phyloP scores from a whole-genome alignment of 768 basidiomycete species.

The Phallus indusiatus region DNA sequence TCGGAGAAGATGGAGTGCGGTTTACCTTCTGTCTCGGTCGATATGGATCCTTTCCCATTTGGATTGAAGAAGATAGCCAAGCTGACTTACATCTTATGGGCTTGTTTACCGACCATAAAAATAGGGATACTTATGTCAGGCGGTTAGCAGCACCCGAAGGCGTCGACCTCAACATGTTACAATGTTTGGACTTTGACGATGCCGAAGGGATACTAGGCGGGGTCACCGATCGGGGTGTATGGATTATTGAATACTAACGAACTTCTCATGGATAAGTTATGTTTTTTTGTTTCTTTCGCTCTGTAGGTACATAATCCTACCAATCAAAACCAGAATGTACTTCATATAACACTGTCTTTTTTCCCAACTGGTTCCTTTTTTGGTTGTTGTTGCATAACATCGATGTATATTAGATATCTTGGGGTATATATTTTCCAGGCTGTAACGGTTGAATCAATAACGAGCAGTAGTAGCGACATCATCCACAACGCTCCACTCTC shows the following conservation, averaged over 20 bases:
- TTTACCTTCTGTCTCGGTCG: constrained; percentile 11
- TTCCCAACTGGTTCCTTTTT: not conserved
- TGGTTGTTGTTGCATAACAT: not conserved
- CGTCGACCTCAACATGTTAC: not conserved
- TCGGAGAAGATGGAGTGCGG: constrained; percentile 1
- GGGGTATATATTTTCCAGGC: not conserved
- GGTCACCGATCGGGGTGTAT: constrained; percentile 6
- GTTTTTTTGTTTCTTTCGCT: not conserved
- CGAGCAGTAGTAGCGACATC: constrained; percentile 43
- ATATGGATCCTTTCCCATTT: constrained; percentile 8
- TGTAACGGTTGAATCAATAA: not conserved
- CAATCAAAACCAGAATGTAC: not conserved
- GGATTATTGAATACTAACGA: constrained; percentile 5
- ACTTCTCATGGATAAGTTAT: not conserved
- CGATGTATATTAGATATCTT: not conserved
- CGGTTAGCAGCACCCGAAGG: not conserved
- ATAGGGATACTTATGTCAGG: not conserved
- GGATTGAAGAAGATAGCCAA: constrained; percentile 9
- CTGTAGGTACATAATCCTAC: not conserved
- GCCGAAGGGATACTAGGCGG: constrained; percentile 9
- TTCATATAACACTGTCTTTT: not conserved
- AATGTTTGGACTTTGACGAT: constrained; percentile 10
- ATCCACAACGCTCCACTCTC: constrained; percentile 78
- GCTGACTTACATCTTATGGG: constrained; percentile 2
- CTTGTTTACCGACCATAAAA: constrained; percentile 6